Base-by-base conservation (phyloP, 208 protist species). In the Trypanosoma grayi region DNA sequence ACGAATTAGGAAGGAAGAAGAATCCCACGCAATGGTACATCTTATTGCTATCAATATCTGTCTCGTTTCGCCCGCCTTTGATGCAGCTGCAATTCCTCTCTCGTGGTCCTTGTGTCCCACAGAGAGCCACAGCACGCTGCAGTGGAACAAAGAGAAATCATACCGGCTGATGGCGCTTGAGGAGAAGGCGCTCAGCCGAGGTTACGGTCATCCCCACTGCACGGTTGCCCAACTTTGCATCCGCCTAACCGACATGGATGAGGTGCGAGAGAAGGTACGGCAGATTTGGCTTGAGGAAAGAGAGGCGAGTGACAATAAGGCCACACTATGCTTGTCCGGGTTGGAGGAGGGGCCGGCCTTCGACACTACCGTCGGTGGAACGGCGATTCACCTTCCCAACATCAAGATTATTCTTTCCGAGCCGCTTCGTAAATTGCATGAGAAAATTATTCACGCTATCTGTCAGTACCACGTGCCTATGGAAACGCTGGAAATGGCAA, bases 31-130 rank as follows among this genome's bases (percentile, higher is more conserved):
- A 6, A 44, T 57, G 51, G 10, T 80, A 73, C 81, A 79, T 10
- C 56, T 90, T 18, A 66, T 90, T 10, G 85, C 75, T 4, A 40
- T 92, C n/a, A 89, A 87, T 28, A 69, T 92, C 27, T 89, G 79
- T 47, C 54, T 92, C 1, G 64, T 88, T n/a, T 81, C 77, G 50
- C 74, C 67, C 30, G 53, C 68, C 64, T 89, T 92, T 60, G 85
- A 92, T 54, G 60, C 64, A 31, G 79, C 71, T 11, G 80, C 82
- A 20, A 48, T 92, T 8, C 85, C 85, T 24, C 66, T 92, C 31
- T 92, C 85, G 10, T 74, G 57, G 31, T 75, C 73, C 6, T 58
- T 92, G n/a, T 84, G 75, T 68, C 79, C 78, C 0, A 48, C 59
- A 10, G 60, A 75, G 43, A 65, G 57, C n/a, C 61, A 80, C 9